Percentiles rank a stretch among this genome's conserved stretches.
phyloP scores from a whole-genome alignment of 1,284 basidiomycete species.

The Cutaneotrichosporon cavernicola region DNA sequence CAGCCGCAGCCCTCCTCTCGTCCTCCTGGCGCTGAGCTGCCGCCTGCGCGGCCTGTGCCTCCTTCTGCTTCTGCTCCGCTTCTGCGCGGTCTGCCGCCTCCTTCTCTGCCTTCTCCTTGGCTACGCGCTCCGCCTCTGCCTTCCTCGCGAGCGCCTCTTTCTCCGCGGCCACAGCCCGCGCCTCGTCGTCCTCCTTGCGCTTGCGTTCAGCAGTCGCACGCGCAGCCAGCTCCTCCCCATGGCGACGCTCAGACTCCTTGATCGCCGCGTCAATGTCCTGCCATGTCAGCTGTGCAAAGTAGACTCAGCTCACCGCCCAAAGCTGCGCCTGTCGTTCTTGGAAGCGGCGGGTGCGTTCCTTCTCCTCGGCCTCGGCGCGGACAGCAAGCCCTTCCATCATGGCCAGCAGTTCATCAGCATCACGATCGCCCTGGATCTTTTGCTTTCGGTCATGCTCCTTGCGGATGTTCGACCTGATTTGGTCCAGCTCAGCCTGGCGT shows the following conservation, averaged over 20 bases:
- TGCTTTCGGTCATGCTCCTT: constrained; percentile 24
- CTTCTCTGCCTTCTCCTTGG: constrained; percentile 28
- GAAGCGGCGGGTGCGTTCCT: constrained; percentile 35
- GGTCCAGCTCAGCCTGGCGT: constrained; percentile 9
- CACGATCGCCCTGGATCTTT: constrained; percentile 21
- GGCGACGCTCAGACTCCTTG: constrained; percentile 23
- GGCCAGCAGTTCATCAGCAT: constrained; percentile 38
- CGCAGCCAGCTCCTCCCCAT: constrained; percentile 27
- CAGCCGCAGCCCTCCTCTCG: constrained; percentile 23
- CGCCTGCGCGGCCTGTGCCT: constrained; percentile 10
- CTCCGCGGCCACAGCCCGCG: constrained; percentile 28
- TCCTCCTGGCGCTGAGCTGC: constrained; percentile 17
- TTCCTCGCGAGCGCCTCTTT: constrained; percentile 30
- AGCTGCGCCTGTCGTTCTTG: constrained; percentile 39
- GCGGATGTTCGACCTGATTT: constrained; percentile 17
- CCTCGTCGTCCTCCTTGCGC: constrained; percentile 32
- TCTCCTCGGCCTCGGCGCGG: constrained; percentile 34
- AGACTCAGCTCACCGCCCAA: constrained; percentile 38
- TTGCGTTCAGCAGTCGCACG: constrained; percentile 19
- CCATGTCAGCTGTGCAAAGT: not conserved
- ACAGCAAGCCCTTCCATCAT: constrained; percentile 42
- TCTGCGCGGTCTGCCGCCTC: constrained; percentile 25
- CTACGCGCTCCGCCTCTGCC: constrained; percentile 30
- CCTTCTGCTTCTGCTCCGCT: constrained; percentile 23
- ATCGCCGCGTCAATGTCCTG: constrained; percentile 47